Percentiles rank a stretch among this genome's conserved stretches.
phyloP scores from a whole-genome alignment of 208 protist species.

The Angomonas ambiguus region DNA sequence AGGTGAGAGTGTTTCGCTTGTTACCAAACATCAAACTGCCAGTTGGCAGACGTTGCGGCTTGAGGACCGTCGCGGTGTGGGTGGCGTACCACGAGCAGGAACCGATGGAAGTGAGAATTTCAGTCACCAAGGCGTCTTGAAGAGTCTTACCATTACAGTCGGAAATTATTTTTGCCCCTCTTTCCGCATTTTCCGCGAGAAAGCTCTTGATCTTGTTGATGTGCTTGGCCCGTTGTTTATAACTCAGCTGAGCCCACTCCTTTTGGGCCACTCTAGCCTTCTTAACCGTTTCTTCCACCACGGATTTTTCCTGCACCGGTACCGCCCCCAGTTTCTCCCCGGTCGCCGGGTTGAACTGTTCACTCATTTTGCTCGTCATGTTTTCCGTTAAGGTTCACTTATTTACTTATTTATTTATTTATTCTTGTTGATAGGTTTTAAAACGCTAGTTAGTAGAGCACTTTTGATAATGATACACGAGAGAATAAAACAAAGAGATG shows the following conservation, averaged over 20 bases:
- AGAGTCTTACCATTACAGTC: constrained; percentile 59
- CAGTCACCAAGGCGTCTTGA: constrained; percentile 71
- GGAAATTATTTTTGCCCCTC: constrained; percentile 40
- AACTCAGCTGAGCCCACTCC: constrained; percentile 48
- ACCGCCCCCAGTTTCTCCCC: constrained; percentile 31
- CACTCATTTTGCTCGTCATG: constrained; percentile 29
- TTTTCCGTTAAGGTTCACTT: constrained; percentile 29
- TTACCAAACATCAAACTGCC: constrained; percentile 69
- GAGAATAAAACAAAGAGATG: not conserved
- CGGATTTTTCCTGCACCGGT: constrained; percentile 19
- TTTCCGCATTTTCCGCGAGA: constrained; percentile 54
- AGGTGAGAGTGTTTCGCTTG: constrained; percentile 69
- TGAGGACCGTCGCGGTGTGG: constrained; percentile 47
- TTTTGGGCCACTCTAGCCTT: constrained; percentile 50
- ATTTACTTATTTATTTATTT: constrained; percentile 14
- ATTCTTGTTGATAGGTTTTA: constrained; percentile 11
- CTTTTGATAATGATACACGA: not conserved
- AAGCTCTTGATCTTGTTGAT: constrained; percentile 54
- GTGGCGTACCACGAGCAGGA: constrained; percentile 76
- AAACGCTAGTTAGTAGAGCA: not conserved
- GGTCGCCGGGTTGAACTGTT: constrained; percentile 64
- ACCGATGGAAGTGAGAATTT: constrained; percentile 60
- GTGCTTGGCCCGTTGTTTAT: constrained; percentile 41
- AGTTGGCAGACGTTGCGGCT: constrained; percentile 29
- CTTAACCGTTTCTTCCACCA: constrained; percentile 30